Conservation (phyloP, 345 rosid species). For the Salix udensis region DNA sequence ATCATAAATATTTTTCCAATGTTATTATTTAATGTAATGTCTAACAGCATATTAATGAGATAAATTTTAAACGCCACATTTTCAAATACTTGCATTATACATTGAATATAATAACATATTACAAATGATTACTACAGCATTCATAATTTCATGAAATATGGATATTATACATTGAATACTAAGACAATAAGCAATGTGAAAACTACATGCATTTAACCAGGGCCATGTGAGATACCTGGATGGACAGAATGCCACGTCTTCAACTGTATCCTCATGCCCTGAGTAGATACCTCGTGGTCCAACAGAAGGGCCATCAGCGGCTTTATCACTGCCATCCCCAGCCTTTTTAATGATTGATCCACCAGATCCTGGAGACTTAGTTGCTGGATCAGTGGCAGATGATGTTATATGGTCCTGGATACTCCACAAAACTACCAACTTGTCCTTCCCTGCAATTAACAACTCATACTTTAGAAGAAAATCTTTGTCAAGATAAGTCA, state of each 20-base stretch:
- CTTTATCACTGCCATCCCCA: constrained; percentile 67
- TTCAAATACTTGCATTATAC: not conserved
- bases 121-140: not conserved
- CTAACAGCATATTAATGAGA: not conserved
- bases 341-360: constrained; percentile 66
- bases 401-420: constrained; percentile 93
- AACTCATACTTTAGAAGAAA: constrained; percentile 18
- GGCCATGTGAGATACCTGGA: constrained; percentile 57
- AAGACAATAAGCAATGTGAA: not conserved
- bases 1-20: not conserved
- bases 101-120: not conserved
- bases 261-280: constrained; percentile 97
- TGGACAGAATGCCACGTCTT: constrained; percentile 94
- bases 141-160: not conserved
- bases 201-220: not conserved
- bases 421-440: constrained; percentile 91
- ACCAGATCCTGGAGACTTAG: constrained; percentile 64
- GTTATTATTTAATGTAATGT: not conserved
- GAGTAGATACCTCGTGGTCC: constrained; percentile 91
- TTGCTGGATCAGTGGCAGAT: constrained; percentile 56
- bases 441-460: constrained; percentile 82
- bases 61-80: not conserved
- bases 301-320: constrained; percentile 61
- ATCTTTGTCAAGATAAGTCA: constrained; percentile 5
- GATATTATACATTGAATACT: not conserved